Conservation (phyloP, 805 yeast species). For the Sugiyamaella marilandica region DNA sequence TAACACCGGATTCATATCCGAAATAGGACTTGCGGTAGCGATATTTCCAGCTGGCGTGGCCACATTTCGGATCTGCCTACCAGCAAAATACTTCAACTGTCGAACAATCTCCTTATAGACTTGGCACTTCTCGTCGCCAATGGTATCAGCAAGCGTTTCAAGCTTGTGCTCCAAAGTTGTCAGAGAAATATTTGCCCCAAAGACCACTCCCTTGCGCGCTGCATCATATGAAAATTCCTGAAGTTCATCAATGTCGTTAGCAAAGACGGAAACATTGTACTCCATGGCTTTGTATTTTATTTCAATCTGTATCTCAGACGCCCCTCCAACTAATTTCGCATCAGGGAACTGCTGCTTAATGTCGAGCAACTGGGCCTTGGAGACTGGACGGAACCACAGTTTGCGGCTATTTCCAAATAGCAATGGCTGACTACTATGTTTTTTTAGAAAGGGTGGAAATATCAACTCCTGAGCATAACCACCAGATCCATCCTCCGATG, state of each 20-base stretch:
- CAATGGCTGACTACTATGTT: slow-evolving; percentile 26
- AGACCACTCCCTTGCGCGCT: slow-evolving; percentile 36
- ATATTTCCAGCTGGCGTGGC: slow-evolving; percentile 49
- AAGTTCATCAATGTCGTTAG: slow-evolving; percentile 42
- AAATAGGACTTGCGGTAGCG: slow-evolving; percentile 47
- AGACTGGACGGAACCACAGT: slow-evolving; percentile 44
- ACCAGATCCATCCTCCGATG: slow-evolving; percentile 5
- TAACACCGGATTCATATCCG: slow-evolving; percentile 45
- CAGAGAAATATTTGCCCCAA: slow-evolving; percentile 42
- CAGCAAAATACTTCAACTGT: slow-evolving; percentile 45
- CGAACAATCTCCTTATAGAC: slow-evolving; percentile 36
- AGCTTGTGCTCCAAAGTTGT: slow-evolving; percentile 38
- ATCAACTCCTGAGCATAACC: slow-evolving; percentile 31
- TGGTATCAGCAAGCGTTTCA: slow-evolving; percentile 27
- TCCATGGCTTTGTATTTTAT: slow-evolving; percentile 41
- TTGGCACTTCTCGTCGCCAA: slow-evolving; percentile 31
- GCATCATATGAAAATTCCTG: slow-evolving; percentile 34
- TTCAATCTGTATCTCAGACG: slow-evolving; percentile 46
- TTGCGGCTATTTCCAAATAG: slow-evolving; percentile 38
- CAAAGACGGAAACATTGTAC: slow-evolving; percentile 38
- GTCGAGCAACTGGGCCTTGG: slow-evolving; percentile 36
- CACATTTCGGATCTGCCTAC: slow-evolving; percentile 46
- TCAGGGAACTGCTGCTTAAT: slow-evolving; percentile 34
- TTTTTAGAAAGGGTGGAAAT: slow-evolving; percentile 38
- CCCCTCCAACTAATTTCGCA: slow-evolving; percentile 43